A percentile compares a stretch with the other conserved stretches of the same genome.
Conservation (phyloP, 140 eudicot species). For the Bidens hawaiensis region DNA sequence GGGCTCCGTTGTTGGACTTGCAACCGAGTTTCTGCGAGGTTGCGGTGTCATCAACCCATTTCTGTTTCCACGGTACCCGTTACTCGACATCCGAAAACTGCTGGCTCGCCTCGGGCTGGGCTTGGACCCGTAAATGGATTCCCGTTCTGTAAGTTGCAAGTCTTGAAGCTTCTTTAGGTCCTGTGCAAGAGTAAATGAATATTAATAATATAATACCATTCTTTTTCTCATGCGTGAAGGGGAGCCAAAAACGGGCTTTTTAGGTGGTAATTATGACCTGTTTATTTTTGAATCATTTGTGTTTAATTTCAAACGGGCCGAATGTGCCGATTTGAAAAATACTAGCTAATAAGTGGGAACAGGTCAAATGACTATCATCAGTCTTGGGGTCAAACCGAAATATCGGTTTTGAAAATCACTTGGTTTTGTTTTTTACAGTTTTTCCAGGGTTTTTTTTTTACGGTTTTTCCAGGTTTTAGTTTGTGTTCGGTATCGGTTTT, state of each 20-base stretch:
- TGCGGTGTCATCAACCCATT: slow-evolving; percentile 69
- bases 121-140: slow-evolving; percentile 75
- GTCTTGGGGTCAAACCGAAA: no score
- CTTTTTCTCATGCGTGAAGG: background rate
- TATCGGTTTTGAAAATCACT: no score
- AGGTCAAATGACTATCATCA: no score
- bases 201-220: slow-evolving; percentile 6
- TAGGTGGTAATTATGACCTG: background rate
- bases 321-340: background rate
- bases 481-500: no score
- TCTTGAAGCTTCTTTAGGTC: slow-evolving; percentile 88
- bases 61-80: slow-evolving; percentile 57
- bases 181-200: slow-evolving; percentile 25
- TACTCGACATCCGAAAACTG: slow-evolving; percentile 62
- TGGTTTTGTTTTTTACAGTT: no score
- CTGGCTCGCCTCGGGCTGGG: slow-evolving; percentile 81
- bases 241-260: background rate
- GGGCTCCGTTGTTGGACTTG: slow-evolving; percentile 54
- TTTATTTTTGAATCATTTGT: background rate
- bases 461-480: no score
- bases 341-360: background rate
- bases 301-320: background rate
- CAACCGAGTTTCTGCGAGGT: slow-evolving; percentile 68
- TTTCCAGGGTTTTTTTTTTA: no score
- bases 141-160: slow-evolving; percentile 63